Evolutionary conservation across 1,139 yeast species (phyloP).

Genomic region (Hyphopichia buzzinii): DNA sequence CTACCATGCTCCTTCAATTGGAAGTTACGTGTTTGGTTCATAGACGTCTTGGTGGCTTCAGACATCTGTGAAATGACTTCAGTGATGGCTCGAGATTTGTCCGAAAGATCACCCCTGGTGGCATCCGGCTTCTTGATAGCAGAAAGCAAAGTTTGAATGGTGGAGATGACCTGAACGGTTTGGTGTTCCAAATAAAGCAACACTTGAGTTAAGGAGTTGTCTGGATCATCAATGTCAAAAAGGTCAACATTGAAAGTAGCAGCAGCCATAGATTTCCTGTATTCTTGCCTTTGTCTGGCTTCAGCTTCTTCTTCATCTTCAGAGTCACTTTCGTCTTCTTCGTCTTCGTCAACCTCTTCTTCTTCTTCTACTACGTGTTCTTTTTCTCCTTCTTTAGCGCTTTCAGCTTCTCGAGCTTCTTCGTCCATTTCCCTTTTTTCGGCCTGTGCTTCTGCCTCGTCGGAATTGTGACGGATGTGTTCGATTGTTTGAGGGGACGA

Average conservation of each 20-base stretch:
- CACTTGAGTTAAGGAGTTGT: slow-evolving; percentile 81
- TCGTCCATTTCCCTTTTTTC: neutral
- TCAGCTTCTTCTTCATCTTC: slow-evolving; percentile 26
- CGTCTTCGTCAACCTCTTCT: slow-evolving; percentile 14
- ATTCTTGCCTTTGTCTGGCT: slow-evolving; percentile 47
- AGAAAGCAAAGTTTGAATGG: slow-evolving; percentile 78
- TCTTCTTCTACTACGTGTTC: slow-evolving; percentile 15
- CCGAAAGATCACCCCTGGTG: slow-evolving; percentile 70
- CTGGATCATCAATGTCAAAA: slow-evolving; percentile 81
- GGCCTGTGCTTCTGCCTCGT: slow-evolving; percentile 3
- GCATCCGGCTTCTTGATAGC: slow-evolving; percentile 77
- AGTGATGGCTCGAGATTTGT: slow-evolving; percentile 71
- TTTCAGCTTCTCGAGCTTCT: slow-evolving; percentile 5
- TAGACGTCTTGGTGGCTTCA: slow-evolving; percentile 82
- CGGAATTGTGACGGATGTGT: slow-evolving; percentile 2
- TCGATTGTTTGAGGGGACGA: slow-evolving; percentile 3
- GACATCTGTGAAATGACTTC: slow-evolving; percentile 83
- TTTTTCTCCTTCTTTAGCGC: slow-evolving; percentile 12
- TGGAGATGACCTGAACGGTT: slow-evolving; percentile 86
- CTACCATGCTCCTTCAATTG: slow-evolving; percentile 86
- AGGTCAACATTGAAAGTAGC: slow-evolving; percentile 65
- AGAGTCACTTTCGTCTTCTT: slow-evolving; percentile 17
- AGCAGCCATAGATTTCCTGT: slow-evolving; percentile 51
- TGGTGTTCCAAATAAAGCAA: slow-evolving; percentile 88
- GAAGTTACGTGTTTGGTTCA: slow-evolving; percentile 83